These are phyloP conservation scores for Coniferiporia sulphurascens DNA, from an alignment of 1,284 basidiomycete species.

Conservation along the genomic window DNA sequence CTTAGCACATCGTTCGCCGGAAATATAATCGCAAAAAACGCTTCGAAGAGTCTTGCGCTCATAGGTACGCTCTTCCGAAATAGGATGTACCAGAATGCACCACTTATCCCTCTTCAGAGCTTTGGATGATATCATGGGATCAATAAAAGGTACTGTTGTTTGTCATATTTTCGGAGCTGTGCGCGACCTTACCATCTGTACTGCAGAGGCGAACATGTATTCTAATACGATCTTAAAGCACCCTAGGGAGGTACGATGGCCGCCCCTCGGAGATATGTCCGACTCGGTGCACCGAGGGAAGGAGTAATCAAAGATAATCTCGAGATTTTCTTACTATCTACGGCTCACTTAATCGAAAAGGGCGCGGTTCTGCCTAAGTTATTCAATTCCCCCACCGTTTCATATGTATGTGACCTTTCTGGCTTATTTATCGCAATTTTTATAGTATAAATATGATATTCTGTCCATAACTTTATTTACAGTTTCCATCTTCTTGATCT, in stretches of 20 bases:
- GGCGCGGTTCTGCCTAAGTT: too few relatives aligned
- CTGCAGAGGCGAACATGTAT: conserved; percentile 12
- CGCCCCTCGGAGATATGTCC: neutral
- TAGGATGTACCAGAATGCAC: neutral
- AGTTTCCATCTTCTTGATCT: too few relatives aligned
- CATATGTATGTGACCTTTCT: too few relatives aligned
- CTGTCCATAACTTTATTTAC: too few relatives aligned
- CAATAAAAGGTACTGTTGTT: conserved; percentile 4
- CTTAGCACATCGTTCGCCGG: conserved; percentile 9
- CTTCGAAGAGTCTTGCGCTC: conserved; percentile 1
- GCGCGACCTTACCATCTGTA: neutral
- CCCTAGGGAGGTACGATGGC: conserved; percentile 5
- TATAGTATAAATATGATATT: too few relatives aligned
- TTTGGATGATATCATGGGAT: conserved; percentile 11
- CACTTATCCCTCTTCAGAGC: neutral
- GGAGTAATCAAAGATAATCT: too few relatives aligned
- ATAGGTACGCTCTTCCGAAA: conserved; percentile 1
- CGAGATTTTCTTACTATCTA: too few relatives aligned
- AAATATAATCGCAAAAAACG: conserved; percentile 14
- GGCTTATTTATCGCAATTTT: too few relatives aligned
- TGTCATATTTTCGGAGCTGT: neutral
- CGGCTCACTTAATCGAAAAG: too few relatives aligned
- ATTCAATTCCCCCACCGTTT: too few relatives aligned
- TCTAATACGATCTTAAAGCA: conserved; percentile 3
- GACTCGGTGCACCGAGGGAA: too few relatives aligned